phyloP scores from a whole-genome alignment of 1,284 basidiomycete species.

The Cutaneotrichosporon sp. region DNA sequence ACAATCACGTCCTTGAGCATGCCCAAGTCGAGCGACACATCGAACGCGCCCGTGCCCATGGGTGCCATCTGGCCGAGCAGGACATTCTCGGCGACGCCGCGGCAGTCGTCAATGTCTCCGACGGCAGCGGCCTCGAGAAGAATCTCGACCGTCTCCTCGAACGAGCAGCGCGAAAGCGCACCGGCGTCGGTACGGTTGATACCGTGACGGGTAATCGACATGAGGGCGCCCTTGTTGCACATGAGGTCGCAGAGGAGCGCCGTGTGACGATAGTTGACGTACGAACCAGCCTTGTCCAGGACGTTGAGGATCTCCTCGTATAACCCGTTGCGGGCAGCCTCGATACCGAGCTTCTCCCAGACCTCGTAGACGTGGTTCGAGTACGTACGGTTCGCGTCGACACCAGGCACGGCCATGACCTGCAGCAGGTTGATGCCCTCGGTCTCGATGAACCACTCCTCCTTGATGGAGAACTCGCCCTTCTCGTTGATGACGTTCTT shows the following conservation, averaged over 20 bases:
- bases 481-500: slow-evolving; percentile 65
- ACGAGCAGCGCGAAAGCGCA: slow-evolving; percentile 96
- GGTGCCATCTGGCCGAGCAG: slow-evolving; percentile 99
- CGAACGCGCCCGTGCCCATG: slow-evolving; percentile 94
- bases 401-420: slow-evolving; percentile 92
- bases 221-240: slow-evolving; percentile 93
- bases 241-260: slow-evolving; percentile 96
- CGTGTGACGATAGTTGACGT: slow-evolving; percentile 98
- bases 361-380: slow-evolving; percentile 98
- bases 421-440: slow-evolving; percentile 94
- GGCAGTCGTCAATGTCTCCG: slow-evolving; percentile 97
- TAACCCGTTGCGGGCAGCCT: slow-evolving; percentile 91
- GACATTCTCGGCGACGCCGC: slow-evolving; percentile 97
- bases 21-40: slow-evolving; percentile 93
- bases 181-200: slow-evolving; percentile 98
- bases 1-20: slow-evolving; percentile 99
- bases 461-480: slow-evolving; percentile 59
- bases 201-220: slow-evolving; percentile 99
- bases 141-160: slow-evolving; percentile 99
- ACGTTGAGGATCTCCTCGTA: slow-evolving; percentile 90
- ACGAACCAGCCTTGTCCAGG: slow-evolving; percentile 99
- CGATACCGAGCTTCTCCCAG: slow-evolving; percentile 96
- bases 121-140: slow-evolving; percentile 98
- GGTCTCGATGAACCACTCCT: slow-evolving; percentile 97
- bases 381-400: slow-evolving; percentile 87